These are phyloP conservation scores for Ambrosia trifida DNA, from an alignment of 129 eudicot genomes.

Conservation along the genomic window DNA sequence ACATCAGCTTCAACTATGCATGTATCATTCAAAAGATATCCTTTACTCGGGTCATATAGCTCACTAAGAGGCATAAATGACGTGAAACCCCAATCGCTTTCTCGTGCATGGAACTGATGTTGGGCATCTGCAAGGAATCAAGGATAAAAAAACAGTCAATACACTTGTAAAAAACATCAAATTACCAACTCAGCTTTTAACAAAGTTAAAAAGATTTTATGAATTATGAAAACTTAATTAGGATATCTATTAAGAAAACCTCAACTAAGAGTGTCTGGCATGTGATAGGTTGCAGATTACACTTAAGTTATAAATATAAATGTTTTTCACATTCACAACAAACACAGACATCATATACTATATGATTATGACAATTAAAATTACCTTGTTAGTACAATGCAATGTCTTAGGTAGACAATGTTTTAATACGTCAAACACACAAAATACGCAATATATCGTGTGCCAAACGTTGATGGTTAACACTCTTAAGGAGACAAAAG, in stretches of 20 bases:
- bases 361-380: background rate
- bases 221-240: background rate
- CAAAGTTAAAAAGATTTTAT: background rate
- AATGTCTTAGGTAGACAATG: slow-evolving; percentile 3
- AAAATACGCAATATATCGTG: background rate
- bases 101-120: slow-evolving; percentile 81
- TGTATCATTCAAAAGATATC: slow-evolving; percentile 81
- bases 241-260: background rate
- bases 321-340: background rate
- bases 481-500: background rate
- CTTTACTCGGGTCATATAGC: slow-evolving; percentile 77
- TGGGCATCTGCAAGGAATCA: slow-evolving; percentile 75
- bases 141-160: slow-evolving; percentile 28
- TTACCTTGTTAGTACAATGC: background rate
- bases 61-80: slow-evolving; percentile 94
- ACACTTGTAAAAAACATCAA: background rate
- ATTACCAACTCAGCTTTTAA: too few species aligned
- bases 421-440: background rate
- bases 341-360: background rate
- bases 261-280: too few species aligned
- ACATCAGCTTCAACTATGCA: slow-evolving; percentile 88
- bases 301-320: background rate
- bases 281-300: background rate
- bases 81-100: slow-evolving; percentile 99
- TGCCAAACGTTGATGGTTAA: background rate